These are phyloP conservation scores for Aspergillus intermedius DNA, from an alignment of 2,329 filamentous ascomycete genomes.

Conservation along the genomic window DNA sequence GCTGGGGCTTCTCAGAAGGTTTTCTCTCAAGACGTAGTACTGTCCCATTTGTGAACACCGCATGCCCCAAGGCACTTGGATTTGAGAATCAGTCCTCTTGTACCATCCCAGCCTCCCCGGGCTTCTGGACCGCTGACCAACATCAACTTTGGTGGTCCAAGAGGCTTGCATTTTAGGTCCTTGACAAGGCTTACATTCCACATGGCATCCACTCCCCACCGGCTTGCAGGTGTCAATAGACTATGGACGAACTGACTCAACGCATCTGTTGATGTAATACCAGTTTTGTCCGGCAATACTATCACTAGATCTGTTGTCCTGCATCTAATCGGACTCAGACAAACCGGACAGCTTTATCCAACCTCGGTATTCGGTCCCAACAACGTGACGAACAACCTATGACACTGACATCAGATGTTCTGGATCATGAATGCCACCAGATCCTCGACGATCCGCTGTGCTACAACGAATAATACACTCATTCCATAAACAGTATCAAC, in stretches of 20 bases:
- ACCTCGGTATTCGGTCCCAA: constrained; percentile 5
- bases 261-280: neutral
- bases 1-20: neutral
- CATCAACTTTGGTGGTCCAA: constrained; percentile 8
- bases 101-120: neutral
- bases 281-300: neutral
- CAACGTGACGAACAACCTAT: neutral
- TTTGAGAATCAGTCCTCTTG: neutral
- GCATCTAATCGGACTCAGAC: no score
- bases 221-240: constrained; percentile 6
- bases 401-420: neutral
- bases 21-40: neutral
- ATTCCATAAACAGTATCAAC: neutral
- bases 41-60: constrained; percentile 4
- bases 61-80: neutral
- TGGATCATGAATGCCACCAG: constrained; percentile 3
- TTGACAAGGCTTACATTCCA: constrained; percentile 5
- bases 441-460: constrained; percentile 2
- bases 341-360: constrained; percentile 1
- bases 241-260: constrained; percentile 3
- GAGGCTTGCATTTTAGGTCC: constrained; percentile 1
- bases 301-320: constrained; percentile 3
- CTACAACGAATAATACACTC: constrained; percentile 5
- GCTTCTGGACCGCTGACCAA: constrained; percentile 6
- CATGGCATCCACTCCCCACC: constrained; percentile 1